These are phyloP conservation scores for Penicillium bovifimosum DNA, from an alignment of 495 filamentous ascomycete species.

Conservation along the genomic window DNA sequence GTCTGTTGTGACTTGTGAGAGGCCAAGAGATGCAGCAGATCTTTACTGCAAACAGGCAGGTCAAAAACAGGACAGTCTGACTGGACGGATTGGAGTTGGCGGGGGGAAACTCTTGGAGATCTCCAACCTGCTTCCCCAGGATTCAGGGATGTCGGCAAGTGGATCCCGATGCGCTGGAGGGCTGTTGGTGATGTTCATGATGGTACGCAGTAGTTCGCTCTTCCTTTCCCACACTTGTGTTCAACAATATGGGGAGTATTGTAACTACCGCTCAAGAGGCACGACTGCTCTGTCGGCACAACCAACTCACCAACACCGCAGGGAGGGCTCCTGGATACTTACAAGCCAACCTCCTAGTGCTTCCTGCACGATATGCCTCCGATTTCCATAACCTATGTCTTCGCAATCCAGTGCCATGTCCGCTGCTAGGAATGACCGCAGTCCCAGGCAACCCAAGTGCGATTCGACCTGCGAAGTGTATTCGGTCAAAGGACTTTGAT, in stretches of 20 bases:
- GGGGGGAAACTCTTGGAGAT: neutral
- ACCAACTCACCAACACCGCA: slow-evolving; percentile 39
- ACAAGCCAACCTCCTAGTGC: slow-evolving; percentile 54
- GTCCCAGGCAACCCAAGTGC: slow-evolving; percentile 13
- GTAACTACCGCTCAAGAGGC: slow-evolving; percentile 21
- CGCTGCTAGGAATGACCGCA: slow-evolving; percentile 39
- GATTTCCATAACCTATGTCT: slow-evolving; percentile 50
- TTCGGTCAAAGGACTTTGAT: slow-evolving; percentile 36
- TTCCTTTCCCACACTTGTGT: neutral
- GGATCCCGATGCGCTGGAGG: slow-evolving; percentile 14
- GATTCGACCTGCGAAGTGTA: slow-evolving; percentile 19
- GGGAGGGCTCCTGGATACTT: slow-evolving; percentile 48
- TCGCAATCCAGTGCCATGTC: slow-evolving; percentile 55
- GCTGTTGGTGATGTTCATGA: no score
- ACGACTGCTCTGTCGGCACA: slow-evolving; percentile 39
- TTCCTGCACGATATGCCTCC: slow-evolving; percentile 44
- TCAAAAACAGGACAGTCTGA: neutral
- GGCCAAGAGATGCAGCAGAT: neutral
- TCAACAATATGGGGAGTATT: slow-evolving; percentile 4
- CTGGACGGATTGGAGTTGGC: neutral
- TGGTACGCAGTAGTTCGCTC: no score
- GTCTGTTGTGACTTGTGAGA: neutral
- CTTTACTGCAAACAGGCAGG: slow-evolving; percentile 6
- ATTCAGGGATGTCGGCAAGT: slow-evolving; percentile 20
- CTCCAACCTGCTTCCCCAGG: slow-evolving; percentile 13